phyloP scores from a whole-genome alignment of 2,329 filamentous ascomycete genomes.

The Fusarium zealandicum region DNA sequence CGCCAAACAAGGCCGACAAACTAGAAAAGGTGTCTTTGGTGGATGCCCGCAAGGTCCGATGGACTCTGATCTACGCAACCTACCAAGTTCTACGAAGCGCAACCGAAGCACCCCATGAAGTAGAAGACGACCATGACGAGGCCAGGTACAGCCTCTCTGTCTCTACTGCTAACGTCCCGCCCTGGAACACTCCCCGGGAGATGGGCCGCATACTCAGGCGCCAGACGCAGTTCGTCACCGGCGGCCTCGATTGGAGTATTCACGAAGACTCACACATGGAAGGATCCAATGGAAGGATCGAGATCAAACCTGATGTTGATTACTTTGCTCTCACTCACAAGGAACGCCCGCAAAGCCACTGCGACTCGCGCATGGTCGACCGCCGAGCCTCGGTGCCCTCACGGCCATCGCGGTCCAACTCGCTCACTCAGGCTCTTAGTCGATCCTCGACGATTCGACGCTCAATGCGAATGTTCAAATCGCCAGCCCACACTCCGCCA shows the following conservation, averaged over 20 bases:
- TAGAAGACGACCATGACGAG: constrained; percentile 59
- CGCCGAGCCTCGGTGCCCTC: constrained; percentile 27
- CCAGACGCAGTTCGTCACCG: constrained; percentile 40
- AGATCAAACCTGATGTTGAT: constrained; percentile 64
- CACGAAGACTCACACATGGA: constrained; percentile 9
- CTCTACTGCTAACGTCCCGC: constrained; percentile 52
- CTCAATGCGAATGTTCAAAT: constrained; percentile 45
- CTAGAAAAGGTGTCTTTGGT: constrained; percentile 59
- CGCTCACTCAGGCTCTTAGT: constrained; percentile 42
- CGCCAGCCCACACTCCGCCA: constrained; percentile 27
- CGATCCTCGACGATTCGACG: constrained; percentile 46
- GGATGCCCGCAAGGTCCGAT: constrained; percentile 79
- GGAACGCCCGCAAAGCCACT: constrained; percentile 14
- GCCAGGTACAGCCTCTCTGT: constrained; percentile 65
- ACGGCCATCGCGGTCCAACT: constrained; percentile 42
- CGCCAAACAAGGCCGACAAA: constrained; percentile 61
- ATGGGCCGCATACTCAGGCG: constrained; percentile 40
- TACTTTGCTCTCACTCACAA: constrained; percentile 57
- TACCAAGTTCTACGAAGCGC: constrained; percentile 75
- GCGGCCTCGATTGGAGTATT: constrained; percentile 15
- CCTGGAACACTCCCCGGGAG: constrained; percentile 52
- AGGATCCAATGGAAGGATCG: constrained; percentile 38
- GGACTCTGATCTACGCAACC: constrained; percentile 77
- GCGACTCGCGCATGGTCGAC: constrained; percentile 21
- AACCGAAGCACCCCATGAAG: constrained; percentile 66